These are phyloP conservation scores for Domatiomyces catenatus DNA, from an alignment of 2,329 filamentous ascomycete genomes.

Conservation along the genomic window DNA sequence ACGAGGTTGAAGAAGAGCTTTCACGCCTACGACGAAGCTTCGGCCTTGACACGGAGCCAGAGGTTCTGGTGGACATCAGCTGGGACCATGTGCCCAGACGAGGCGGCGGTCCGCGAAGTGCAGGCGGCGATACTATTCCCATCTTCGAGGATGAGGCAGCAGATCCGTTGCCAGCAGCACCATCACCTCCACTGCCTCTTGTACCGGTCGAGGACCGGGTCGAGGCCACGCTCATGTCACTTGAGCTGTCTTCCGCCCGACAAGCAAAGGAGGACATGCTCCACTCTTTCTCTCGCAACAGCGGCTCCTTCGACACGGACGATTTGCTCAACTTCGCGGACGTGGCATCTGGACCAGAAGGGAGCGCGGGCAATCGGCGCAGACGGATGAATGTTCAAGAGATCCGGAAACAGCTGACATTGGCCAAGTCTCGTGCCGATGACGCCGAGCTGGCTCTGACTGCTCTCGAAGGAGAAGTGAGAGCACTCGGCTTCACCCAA, in stretches of 20 bases:
- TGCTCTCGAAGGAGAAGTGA: conserved; percentile 23
- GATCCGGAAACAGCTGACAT: conserved; percentile 20
- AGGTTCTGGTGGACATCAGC: conserved; percentile 1
- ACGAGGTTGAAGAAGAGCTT: conserved; percentile 18
- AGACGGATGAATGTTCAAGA: background rate
- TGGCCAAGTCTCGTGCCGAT: conserved; percentile 24
- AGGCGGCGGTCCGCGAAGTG: conserved; percentile 1
- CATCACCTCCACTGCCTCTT: conserved; percentile 1
- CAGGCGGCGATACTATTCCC: conserved; percentile 12
- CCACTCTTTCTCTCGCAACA: conserved; percentile 22
- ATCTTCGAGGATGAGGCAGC: conserved; percentile 15
- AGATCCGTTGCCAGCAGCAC: conserved; percentile 12
- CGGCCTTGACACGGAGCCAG: conserved; percentile 4
- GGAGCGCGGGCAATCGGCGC: background rate
- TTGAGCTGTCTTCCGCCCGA: conserved; percentile 26
- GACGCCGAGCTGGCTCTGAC: conserved; percentile 25
- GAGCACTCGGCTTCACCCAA: conserved; percentile 26
- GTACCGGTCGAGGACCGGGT: conserved; percentile 6
- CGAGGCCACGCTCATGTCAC: conserved; percentile 20
- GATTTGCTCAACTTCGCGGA: conserved; percentile 15
- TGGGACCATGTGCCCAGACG: conserved; percentile 3
- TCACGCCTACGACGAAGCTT: conserved; percentile 16
- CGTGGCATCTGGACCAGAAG: conserved; percentile 4
- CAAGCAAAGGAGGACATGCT: conserved; percentile 28
- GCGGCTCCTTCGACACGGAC: conserved; percentile 15